These are phyloP conservation scores for Arthromyces matolae DNA, from an alignment of 768 basidiomycete genomes.

Conservation along the genomic window DNA sequence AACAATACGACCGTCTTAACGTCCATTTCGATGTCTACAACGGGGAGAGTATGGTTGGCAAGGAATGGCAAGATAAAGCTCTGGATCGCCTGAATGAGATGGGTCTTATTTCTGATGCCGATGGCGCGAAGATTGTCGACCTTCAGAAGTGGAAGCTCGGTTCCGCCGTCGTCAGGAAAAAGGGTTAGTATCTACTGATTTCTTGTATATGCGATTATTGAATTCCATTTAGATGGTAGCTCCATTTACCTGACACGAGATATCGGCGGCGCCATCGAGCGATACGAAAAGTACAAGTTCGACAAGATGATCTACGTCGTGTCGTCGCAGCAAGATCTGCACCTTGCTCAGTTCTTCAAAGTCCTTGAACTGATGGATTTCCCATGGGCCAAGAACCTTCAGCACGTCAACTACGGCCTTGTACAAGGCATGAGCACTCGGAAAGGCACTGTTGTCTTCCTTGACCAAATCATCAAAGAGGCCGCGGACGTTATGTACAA, in stretches of 20 bases:
- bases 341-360: slow-evolving; percentile 91
- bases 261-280: slow-evolving; percentile 89
- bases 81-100: slow-evolving; percentile 65
- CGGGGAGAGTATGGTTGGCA: slow-evolving; percentile 81
- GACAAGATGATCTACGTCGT: slow-evolving; percentile 93
- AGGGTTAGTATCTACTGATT: no score
- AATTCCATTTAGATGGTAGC: slow-evolving; percentile 93
- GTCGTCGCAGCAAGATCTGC: slow-evolving; percentile 81
- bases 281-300: slow-evolving; percentile 86
- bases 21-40: slow-evolving; percentile 89
- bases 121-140: slow-evolving; percentile 85
- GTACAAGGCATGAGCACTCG: slow-evolving; percentile 95
- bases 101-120: slow-evolving; percentile 69
- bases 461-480: slow-evolving; percentile 89
- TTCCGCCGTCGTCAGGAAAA: slow-evolving; percentile 87
- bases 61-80: slow-evolving; percentile 69
- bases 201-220: no score
- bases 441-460: slow-evolving; percentile 91
- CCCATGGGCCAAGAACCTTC: slow-evolving; percentile 76
- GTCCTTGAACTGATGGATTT: slow-evolving; percentile 86
- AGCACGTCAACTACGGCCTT: slow-evolving; percentile 89
- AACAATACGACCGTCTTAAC: slow-evolving; percentile 86
- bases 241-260: slow-evolving; percentile 94
- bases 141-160: slow-evolving; percentile 87
- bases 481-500: slow-evolving; percentile 90